Evolutionary conservation across 2,329 filamentous ascomycete genomes (phyloP).

Genomic region (Arachnomyces sp.): DNA sequence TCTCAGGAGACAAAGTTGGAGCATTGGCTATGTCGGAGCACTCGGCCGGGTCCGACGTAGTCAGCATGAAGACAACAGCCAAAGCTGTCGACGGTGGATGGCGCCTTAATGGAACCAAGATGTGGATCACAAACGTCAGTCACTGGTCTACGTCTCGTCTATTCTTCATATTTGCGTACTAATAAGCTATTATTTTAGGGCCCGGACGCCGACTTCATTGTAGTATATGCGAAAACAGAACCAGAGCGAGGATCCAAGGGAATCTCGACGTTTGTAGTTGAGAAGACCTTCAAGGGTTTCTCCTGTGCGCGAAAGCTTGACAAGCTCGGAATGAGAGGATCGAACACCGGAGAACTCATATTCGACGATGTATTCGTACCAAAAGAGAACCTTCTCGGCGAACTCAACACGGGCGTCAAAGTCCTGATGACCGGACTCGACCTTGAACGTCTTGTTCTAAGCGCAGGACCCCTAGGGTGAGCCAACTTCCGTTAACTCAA

Average conservation of each 20-base stretch:
- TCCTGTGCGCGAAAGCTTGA: constrained; percentile 84
- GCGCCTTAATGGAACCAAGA: constrained; percentile 81
- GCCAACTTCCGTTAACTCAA: constrained; percentile 6
- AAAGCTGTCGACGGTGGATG: constrained; percentile 77
- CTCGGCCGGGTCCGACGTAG: constrained; percentile 83
- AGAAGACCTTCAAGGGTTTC: constrained; percentile 64
- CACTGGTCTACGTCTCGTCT: no score
- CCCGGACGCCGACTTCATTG: constrained; percentile 82
- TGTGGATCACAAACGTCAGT: constrained; percentile 94
- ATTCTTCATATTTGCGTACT: neutral
- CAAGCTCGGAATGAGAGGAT: constrained; percentile 97
- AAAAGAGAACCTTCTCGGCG: constrained; percentile 68
- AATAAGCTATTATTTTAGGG: constrained; percentile 37
- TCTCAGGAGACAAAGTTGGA: constrained; percentile 73
- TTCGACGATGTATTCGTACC: constrained; percentile 91
- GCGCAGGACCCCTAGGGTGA: constrained; percentile 75
- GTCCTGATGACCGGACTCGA: constrained; percentile 97
- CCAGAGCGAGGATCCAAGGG: constrained; percentile 76
- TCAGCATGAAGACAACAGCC: constrained; percentile 86
- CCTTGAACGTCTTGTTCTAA: constrained; percentile 84
- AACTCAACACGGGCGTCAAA: constrained; percentile 71
- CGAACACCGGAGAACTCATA: constrained; percentile 88
- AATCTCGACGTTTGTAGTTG: constrained; percentile 90
- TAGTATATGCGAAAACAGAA: constrained; percentile 95
- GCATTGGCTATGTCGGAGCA: constrained; percentile 94